These are phyloP conservation scores for Endotrypanum monterogeii DNA, from an alignment of 208 protist species.

Conservation along the genomic window DNA sequence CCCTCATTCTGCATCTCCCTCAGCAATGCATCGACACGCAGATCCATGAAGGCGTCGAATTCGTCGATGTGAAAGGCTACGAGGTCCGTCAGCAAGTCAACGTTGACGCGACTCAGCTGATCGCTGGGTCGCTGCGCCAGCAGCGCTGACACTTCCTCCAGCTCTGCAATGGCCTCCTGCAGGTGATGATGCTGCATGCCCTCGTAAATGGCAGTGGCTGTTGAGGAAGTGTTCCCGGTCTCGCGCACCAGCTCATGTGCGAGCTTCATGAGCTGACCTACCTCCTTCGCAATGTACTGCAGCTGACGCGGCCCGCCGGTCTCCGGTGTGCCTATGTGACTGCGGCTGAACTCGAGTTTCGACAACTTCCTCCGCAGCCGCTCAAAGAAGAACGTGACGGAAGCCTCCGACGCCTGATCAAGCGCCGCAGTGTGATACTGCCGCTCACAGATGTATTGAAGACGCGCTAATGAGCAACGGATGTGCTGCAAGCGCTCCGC, in stretches of 20 bases:
- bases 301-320: slow-evolving; percentile 59
- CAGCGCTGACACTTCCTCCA: slow-evolving; percentile 66
- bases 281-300: slow-evolving; percentile 52
- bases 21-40: slow-evolving; percentile 67
- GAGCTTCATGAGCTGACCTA: slow-evolving; percentile 23
- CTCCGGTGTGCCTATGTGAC: slow-evolving; percentile 39
- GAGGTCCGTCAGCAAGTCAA: slow-evolving; percentile 67
- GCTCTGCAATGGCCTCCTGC: slow-evolving; percentile 57
- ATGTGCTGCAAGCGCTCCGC: slow-evolving; percentile 73
- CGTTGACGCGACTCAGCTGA: slow-evolving; percentile 68
- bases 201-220: slow-evolving; percentile 56
- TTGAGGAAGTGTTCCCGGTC: slow-evolving; percentile 28
- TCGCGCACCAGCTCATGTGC: slow-evolving; percentile 26
- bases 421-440: slow-evolving; percentile 61
- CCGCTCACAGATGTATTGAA: slow-evolving; percentile 79
- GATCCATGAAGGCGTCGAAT: slow-evolving; percentile 78
- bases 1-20: slow-evolving; percentile 78
- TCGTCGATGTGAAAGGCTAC: slow-evolving; percentile 81
- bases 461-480: slow-evolving; percentile 73
- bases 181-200: slow-evolving; percentile 71
- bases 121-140: slow-evolving; percentile 41
- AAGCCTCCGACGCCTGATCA: slow-evolving; percentile 63
- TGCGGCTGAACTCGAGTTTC: slow-evolving; percentile 63
- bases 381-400: slow-evolving; percentile 55
- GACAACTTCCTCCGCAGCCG: slow-evolving; percentile 51